These are phyloP conservation scores for Ophiostoma angusticollis DNA, from an alignment of 2,329 filamentous ascomycete genomes.

Conservation along the genomic window DNA sequence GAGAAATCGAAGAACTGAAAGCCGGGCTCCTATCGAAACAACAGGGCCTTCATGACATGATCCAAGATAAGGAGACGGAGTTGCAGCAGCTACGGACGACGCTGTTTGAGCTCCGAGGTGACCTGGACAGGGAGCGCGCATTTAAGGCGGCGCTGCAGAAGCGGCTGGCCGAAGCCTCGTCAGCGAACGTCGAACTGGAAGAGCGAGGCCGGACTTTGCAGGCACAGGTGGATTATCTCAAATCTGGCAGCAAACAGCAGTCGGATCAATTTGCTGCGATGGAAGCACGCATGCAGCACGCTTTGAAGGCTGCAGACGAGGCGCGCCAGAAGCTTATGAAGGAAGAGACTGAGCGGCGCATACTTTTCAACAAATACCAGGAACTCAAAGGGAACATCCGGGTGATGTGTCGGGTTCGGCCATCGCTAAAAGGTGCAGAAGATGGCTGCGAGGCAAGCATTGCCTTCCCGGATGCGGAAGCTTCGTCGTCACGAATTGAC, in stretches of 20 bases:
- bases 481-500: conserved; percentile 75
- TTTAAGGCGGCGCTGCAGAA: conserved; percentile 41
- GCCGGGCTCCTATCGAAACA: conserved; percentile 38
- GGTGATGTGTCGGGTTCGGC: conserved; percentile 92
- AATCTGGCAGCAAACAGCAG: conserved; percentile 80
- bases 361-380: conserved; percentile 94
- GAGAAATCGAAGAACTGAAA: conserved; percentile 55
- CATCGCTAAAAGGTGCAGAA: conserved; percentile 46
- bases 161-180: conserved; percentile 44
- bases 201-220: conserved; percentile 62
- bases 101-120: conserved; percentile 32
- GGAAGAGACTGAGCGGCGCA: conserved; percentile 80
- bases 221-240: conserved; percentile 76
- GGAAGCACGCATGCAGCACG: conserved; percentile 68
- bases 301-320: conserved; percentile 53
- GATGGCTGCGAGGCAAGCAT: conserved; percentile 62
- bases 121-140: conserved; percentile 50
- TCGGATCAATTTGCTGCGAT: conserved; percentile 75
- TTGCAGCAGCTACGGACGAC: conserved; percentile 34
- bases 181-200: conserved; percentile 55
- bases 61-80: conserved; percentile 42
- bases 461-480: conserved; percentile 68
- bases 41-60: conserved; percentile 33
- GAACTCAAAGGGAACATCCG: conserved; percentile 97
- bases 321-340: conserved; percentile 73